Conservation (phyloP, 1,284 basidiomycete genomes). For the Microbotryomycetes sp. region DNA sequence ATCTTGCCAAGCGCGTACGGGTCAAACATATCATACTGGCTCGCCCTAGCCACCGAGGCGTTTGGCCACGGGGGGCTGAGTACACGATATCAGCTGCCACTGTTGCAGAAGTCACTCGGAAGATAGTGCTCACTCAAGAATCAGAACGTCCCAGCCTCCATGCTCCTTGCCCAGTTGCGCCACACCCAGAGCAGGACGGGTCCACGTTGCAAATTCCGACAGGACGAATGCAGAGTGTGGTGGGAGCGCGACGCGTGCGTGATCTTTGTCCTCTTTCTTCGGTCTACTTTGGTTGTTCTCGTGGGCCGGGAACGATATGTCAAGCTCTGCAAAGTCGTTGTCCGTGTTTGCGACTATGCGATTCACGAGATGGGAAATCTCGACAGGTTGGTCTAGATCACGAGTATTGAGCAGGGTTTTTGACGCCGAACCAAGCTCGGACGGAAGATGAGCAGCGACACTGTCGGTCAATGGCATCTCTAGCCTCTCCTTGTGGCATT, state of each 20-base stretch:
- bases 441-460: too few relatives aligned
- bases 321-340: not conserved
- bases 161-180: not conserved
- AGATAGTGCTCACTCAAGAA: conserved; percentile 19
- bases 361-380: not conserved
- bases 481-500: not conserved
- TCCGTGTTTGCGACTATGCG: conserved; percentile 11
- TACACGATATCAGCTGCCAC: not conserved
- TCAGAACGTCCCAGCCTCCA: conserved; percentile 22
- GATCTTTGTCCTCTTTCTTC: not conserved
- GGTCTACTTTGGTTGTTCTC: not conserved
- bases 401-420: not conserved
- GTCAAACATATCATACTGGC: conserved; percentile 34
- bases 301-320: not conserved
- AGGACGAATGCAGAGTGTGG: conserved; percentile 24
- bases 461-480: conserved; percentile 6
- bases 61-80: conserved; percentile 37
- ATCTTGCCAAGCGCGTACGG: conserved; percentile 36
- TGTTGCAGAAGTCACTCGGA: not conserved
- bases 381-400: not conserved
- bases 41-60: conserved; percentile 25
- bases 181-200: not conserved
- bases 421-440: not conserved
- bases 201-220: conserved; percentile 19
- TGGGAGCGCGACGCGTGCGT: conserved; percentile 9